These are phyloP conservation scores for Penicillium sp. DNA, from an alignment of 2,329 filamentous ascomycete genomes.

Conservation along the genomic window DNA sequence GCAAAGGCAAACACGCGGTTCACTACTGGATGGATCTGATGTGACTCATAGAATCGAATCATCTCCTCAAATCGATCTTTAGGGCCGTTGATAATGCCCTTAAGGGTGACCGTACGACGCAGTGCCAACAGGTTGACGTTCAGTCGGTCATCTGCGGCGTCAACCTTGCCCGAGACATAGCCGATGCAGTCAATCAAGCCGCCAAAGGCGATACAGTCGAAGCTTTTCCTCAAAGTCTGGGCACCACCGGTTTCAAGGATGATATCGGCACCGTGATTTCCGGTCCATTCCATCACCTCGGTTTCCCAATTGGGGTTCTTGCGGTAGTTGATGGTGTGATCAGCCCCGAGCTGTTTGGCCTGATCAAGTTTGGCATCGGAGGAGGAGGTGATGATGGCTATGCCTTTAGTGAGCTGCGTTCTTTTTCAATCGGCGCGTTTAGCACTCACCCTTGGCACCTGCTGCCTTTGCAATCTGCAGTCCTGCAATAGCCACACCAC, in stretches of 20 bases:
- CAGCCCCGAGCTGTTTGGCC: constrained; percentile 51
- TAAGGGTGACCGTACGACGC: constrained; percentile 52
- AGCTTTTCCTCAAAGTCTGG: constrained; percentile 49
- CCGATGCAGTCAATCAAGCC: constrained; percentile 50
- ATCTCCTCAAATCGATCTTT: constrained; percentile 50
- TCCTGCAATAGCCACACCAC: constrained; percentile 47
- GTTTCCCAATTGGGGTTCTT: constrained; percentile 46
- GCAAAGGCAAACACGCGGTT: constrained; percentile 56
- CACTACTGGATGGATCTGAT: constrained; percentile 44
- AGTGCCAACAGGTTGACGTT: constrained; percentile 60
- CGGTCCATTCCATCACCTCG: constrained; percentile 46
- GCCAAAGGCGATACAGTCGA: constrained; percentile 46
- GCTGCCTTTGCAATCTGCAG: constrained; percentile 50
- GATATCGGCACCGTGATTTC: constrained; percentile 49
- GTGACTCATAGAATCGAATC: constrained; percentile 34
- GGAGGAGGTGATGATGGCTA: constrained; percentile 52
- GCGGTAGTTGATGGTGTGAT: constrained; percentile 52
- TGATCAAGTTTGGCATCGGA: constrained; percentile 51
- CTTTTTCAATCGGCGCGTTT: neutral
- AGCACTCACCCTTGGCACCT: constrained; percentile 39
- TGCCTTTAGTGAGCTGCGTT: constrained; percentile 5
- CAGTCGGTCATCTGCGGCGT: constrained; percentile 52
- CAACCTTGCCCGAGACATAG: constrained; percentile 54
- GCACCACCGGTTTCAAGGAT: constrained; percentile 54
- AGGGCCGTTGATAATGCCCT: constrained; percentile 63